These are phyloP conservation scores for Fraxinus xanthoxyloides DNA, from an alignment of 305 asterid genomes.

Conservation along the genomic window DNA sequence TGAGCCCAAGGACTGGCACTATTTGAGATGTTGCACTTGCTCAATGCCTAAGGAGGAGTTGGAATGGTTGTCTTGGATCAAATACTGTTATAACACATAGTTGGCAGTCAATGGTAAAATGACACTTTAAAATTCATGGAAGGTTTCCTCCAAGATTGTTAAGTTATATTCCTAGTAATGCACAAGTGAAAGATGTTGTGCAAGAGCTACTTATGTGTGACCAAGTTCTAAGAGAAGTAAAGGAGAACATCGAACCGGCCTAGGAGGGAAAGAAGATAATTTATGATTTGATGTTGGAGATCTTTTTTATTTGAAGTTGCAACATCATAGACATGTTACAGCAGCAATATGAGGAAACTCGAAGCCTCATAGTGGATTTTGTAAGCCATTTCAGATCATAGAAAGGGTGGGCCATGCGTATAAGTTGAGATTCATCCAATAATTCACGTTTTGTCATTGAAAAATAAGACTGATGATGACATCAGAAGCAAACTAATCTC, in stretches of 20 bases:
- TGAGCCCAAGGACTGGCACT: background rate
- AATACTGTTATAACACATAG: background rate
- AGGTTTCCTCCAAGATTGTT: background rate
- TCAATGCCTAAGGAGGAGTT: background rate
- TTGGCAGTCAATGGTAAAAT: background rate
- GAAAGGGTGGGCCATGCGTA: background rate
- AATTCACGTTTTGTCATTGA: background rate
- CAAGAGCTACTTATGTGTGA: background rate
- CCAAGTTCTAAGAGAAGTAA: background rate
- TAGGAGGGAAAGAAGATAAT: background rate
- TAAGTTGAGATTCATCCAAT: background rate
- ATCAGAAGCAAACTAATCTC: background rate
- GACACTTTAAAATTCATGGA: background rate
- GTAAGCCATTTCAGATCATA: background rate
- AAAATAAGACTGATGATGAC: background rate
- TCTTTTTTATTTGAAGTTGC: background rate
- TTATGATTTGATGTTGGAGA: background rate
- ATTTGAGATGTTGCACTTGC: background rate
- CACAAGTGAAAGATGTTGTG: background rate
- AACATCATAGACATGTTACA: background rate
- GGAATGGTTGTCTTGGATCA: background rate
- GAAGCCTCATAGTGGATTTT: background rate
- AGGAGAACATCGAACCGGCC: background rate
- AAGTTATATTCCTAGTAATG: background rate
- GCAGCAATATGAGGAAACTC: background rate